These are phyloP conservation scores for Aspergillus carlsbadensis DNA, from an alignment of 495 filamentous ascomycete species.

Conservation along the genomic window DNA sequence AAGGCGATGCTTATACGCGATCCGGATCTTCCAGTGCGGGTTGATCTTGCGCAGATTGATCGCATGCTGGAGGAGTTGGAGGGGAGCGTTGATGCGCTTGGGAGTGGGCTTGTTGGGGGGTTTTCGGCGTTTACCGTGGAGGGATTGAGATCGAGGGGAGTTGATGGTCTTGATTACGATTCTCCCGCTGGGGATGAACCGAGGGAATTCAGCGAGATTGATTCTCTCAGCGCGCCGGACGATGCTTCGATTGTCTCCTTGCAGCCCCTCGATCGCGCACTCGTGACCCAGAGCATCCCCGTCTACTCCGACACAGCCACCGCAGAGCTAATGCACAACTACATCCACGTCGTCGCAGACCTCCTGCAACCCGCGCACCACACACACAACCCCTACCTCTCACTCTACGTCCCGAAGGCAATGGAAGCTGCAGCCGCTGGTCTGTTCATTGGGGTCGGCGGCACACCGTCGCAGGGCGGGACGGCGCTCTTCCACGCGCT, in stretches of 20 bases:
- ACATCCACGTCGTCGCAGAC: constrained; percentile 9
- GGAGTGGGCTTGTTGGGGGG: too few relatives aligned
- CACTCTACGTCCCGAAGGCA: constrained; percentile 2
- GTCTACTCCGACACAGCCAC: background rate
- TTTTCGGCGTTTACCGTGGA: too few relatives aligned
- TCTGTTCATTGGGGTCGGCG: background rate
- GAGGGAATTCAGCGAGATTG: too few relatives aligned
- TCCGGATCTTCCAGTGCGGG: background rate
- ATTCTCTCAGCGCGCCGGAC: too few relatives aligned
- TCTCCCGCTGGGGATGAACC: too few relatives aligned
- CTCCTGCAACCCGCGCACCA: constrained; percentile 6
- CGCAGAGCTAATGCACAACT: constrained; percentile 8
- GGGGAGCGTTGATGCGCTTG: too few relatives aligned
- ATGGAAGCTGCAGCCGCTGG: background rate
- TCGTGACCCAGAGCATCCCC: too few relatives aligned
- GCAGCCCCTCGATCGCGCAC: too few relatives aligned
- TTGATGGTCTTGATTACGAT: too few relatives aligned
- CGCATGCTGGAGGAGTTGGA: constrained; percentile 1
- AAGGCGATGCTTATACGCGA: too few relatives aligned
- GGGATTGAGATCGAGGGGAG: too few relatives aligned
- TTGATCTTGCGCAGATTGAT: background rate
- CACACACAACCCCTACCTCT: constrained; percentile 5
- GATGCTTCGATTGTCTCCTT: too few relatives aligned
- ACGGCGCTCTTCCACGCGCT: constrained; percentile 3
- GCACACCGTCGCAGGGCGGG: background rate